Evolutionary conservation across 208 protist species (phyloP).

Genomic region (Wallacemonas rigidus): DNA sequence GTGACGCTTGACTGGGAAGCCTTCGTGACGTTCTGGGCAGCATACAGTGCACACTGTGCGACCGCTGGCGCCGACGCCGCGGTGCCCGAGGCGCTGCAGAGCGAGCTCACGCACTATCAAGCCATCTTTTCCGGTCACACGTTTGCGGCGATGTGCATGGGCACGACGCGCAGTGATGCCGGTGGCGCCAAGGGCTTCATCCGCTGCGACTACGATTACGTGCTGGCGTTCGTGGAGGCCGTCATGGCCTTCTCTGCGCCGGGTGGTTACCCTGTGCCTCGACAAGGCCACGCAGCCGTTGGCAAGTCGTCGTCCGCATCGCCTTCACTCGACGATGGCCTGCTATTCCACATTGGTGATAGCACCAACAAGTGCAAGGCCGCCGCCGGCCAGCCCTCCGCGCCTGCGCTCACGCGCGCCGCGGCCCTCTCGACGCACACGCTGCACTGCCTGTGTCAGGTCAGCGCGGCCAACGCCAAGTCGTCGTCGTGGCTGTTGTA

Average conservation of each 20-base stretch:
- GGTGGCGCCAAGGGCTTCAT: conserved; percentile 63
- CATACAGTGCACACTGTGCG: conserved; percentile 4
- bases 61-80: background rate
- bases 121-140: conserved; percentile 59
- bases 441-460: conserved; percentile 42
- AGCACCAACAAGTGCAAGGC: background rate
- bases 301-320: background rate
- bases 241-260: conserved; percentile 50
- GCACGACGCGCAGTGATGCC: conserved; percentile 80
- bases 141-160: conserved; percentile 74
- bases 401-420: conserved; percentile 23
- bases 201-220: conserved; percentile 79
- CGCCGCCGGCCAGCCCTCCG: conserved; percentile 2
- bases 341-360: conserved; percentile 37
- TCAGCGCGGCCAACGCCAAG: conserved; percentile 59
- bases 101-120: conserved; percentile 27
- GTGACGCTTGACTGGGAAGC: conserved; percentile 71
- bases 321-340: conserved; percentile 16
- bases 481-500: conserved; percentile 69
- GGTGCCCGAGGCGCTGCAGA: conserved; percentile 12
- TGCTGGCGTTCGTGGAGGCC: conserved; percentile 65
- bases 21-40: conserved; percentile 43
- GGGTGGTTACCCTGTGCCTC: conserved; percentile 18
- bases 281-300: background rate
- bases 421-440: conserved; percentile 25